Base-by-base conservation (phyloP, 2,329 filamentous ascomycete genomes). In the Claviceps maximensis region DNA sequence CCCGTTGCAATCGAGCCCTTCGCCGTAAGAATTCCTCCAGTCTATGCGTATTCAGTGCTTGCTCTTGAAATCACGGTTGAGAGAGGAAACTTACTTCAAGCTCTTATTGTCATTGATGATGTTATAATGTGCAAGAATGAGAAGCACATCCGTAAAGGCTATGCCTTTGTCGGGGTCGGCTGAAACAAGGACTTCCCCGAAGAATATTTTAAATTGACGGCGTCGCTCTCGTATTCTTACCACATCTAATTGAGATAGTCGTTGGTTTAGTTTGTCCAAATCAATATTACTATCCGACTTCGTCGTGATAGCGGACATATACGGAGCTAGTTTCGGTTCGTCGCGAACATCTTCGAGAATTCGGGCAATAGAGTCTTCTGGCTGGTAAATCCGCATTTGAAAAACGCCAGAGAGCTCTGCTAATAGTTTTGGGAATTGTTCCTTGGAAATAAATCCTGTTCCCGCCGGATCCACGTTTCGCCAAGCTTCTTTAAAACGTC, bases 101-200 rank as follows among this genome's bases (percentile, higher is more conserved):
- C 89, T 95, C 75, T 96, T 96, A 73, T 86, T 96, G 69, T 98
- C 93, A 60, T 85, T 95, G 66, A 98, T 98, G 63, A 98, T 89
- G 63, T 97, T 98, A 76, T 98, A 95, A 69, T 98, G 93, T 36
- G 94, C 91, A 54, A 98, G 75, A 56, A 95, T 94, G 86, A 98
- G 93, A 50, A 98, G 76, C 23, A 96, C 85, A 7, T 86, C 84
- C 3, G 89, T 93, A 67, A 98, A 98, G 0, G 87, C 85, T 55
- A 98, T 94, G 48, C 93, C 93, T 57, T 81, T 80, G 62, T 94
- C 88, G 1, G 85, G 86, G 66, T 98, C 90, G 4, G 90, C 89
- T 4, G 89, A 91, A 6, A 96, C 89, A 67, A 97, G 81, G 21
- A 97, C 87, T 71, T 98, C 94, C 68, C 97, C 90, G 63, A 89